Conservation (phyloP, 495 filamentous ascomycete species). For the Hypoxylon lenormandii region DNA sequence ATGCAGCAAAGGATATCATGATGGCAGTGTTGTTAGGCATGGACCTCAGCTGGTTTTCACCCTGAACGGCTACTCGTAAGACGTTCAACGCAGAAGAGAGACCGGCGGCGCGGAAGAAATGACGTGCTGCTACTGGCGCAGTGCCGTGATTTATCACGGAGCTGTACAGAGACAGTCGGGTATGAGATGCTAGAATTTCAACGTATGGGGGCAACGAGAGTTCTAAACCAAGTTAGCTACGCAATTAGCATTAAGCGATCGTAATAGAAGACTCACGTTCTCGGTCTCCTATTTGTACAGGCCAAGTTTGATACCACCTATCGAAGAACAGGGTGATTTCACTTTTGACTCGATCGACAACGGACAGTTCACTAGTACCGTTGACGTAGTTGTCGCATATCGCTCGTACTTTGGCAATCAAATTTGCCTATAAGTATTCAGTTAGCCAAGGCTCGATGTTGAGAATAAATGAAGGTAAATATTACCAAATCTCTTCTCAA, state of each 20-base stretch:
- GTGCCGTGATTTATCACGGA: slow-evolving; percentile 80
- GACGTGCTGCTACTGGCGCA: slow-evolving; percentile 74
- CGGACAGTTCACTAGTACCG: slow-evolving; percentile 38
- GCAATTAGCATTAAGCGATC: background rate
- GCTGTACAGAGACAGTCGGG: slow-evolving; percentile 76
- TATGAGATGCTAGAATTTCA: slow-evolving; percentile 78
- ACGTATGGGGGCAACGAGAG: slow-evolving; percentile 76
- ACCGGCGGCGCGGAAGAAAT: slow-evolving; percentile 75
- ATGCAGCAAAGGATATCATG: slow-evolving; percentile 81
- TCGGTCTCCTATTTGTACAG: slow-evolving; percentile 48
- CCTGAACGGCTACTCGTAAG: slow-evolving; percentile 77
- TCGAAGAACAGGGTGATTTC: slow-evolving; percentile 52
- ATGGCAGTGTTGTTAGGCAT: slow-evolving; percentile 83
- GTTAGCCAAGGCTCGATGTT: slow-evolving; percentile 15
- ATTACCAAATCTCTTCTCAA: slow-evolving; percentile 73
- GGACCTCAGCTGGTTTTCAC: slow-evolving; percentile 73
- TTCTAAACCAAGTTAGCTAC: slow-evolving; percentile 53
- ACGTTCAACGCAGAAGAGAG: slow-evolving; percentile 78
- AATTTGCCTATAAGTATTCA: slow-evolving; percentile 61
- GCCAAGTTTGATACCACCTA: slow-evolving; percentile 52
- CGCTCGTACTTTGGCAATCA: slow-evolving; percentile 71
- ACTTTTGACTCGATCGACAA: slow-evolving; percentile 47
- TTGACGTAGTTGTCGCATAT: slow-evolving; percentile 69
- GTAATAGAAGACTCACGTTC: slow-evolving; percentile 41
- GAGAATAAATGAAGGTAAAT: background rate